Percentiles rank a stretch among this genome's conserved stretches.
Conservation (phyloP, 2,329 filamentous ascomycete genomes). For the Exophiala spinifera region DNA sequence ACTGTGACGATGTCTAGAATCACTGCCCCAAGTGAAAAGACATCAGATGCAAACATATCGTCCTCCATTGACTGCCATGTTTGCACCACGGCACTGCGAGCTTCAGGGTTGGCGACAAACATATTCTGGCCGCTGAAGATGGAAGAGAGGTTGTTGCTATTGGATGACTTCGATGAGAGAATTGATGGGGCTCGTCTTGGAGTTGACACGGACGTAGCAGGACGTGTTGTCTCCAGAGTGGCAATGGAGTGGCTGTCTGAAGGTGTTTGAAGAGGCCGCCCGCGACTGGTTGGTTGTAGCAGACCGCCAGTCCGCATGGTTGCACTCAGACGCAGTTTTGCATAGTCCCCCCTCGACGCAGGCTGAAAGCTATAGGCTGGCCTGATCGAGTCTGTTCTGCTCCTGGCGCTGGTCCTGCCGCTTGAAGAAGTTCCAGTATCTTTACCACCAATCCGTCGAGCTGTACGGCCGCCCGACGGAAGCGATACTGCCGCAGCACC, state of each 20-base stretch:
- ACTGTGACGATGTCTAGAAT: conserved; percentile 59
- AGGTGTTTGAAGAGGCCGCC: conserved; percentile 2
- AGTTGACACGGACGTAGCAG: not conserved
- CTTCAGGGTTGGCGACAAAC: conserved; percentile 35
- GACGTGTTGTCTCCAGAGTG: conserved; percentile 11
- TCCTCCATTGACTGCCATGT: conserved; percentile 40
- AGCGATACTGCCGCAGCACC: conserved; percentile 33
- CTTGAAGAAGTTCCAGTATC: conserved; percentile 5
- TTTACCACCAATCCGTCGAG: conserved; percentile 28
- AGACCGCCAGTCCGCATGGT: conserved; percentile 8
- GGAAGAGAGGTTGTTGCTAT: conserved; percentile 5
- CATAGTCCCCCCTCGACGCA: conserved; percentile 20
- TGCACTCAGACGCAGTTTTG: conserved; percentile 18
- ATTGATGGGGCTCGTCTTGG: conserved; percentile 14
- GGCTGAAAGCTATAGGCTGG: conserved; percentile 21
- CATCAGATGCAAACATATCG: conserved; percentile 45
- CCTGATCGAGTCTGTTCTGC: conserved; percentile 25
- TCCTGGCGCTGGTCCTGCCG: conserved; percentile 19
- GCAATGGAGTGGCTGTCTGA: conserved; percentile 15
- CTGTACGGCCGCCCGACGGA: conserved; percentile 43
- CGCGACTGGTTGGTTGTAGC: not conserved
- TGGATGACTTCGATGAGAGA: conserved; percentile 20
- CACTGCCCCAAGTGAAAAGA: conserved; percentile 59
- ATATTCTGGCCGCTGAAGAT: conserved; percentile 14
- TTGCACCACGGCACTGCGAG: conserved; percentile 34